Evolutionary conservation across 1,284 basidiomycete genomes (phyloP).

Genomic region (Schizophyllum commune): DNA sequence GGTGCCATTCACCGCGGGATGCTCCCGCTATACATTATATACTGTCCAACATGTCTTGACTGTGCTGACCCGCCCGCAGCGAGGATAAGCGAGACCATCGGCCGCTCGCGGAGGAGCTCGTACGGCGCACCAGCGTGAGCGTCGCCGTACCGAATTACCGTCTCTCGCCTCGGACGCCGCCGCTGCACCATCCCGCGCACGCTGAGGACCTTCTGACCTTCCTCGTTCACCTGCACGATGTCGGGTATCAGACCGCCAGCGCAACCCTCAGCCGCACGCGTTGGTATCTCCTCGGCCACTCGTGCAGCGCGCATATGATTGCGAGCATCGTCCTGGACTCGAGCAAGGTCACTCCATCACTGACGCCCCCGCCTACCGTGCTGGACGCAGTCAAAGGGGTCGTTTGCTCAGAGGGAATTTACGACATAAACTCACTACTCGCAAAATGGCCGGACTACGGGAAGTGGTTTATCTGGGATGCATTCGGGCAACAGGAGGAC

Average conservation of each 20-base stretch:
- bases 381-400: conserved; percentile 44
- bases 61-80: conserved; percentile 25
- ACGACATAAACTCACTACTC: conserved; percentile 60
- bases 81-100: conserved; percentile 63
- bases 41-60: background rate
- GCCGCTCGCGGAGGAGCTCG: conserved; percentile 44
- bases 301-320: conserved; percentile 77
- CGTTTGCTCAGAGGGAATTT: conserved; percentile 66
- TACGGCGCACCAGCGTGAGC: conserved; percentile 36
- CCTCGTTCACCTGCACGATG: conserved; percentile 41
- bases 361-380: conserved; percentile 41
- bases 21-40: too few relatives aligned
- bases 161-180: conserved; percentile 42
- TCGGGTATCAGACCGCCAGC: conserved; percentile 35
- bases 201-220: conserved; percentile 55
- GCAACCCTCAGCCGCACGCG: conserved; percentile 4
- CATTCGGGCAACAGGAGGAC: conserved; percentile 44
- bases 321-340: conserved; percentile 58
- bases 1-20: background rate
- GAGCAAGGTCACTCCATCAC: conserved; percentile 26
- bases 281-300: conserved; percentile 62
- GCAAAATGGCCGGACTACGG: conserved; percentile 54
- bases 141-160: conserved; percentile 73
- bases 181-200: conserved; percentile 61
- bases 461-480: conserved; percentile 54